Percentiles rank a stretch among this genome's conserved stretches.
phyloP scores from a whole-genome alignment of 2,329 filamentous ascomycete genomes.

The Colletotrichum euphorbiae region DNA sequence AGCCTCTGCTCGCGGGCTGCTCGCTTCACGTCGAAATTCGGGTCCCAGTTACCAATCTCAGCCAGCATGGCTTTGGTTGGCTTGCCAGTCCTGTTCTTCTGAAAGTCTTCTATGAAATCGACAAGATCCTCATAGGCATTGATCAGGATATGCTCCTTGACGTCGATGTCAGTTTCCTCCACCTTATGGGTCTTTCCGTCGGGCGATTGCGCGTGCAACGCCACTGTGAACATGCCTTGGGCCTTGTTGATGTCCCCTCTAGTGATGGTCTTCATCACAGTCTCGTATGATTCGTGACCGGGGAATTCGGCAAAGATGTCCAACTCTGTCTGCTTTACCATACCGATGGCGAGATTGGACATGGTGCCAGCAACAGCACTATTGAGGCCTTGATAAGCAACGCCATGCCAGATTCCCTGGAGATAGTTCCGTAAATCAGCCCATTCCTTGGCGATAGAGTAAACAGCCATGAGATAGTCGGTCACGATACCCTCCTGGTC shows the following conservation, averaged over 20 bases:
- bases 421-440: conserved; percentile 51
- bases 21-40: conserved; percentile 50
- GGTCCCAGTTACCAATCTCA: conserved; percentile 55
- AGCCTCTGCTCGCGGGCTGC: conserved; percentile 54
- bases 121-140: conserved; percentile 56
- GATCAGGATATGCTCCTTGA: conserved; percentile 57
- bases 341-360: conserved; percentile 55
- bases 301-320: conserved; percentile 59
- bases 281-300: conserved; percentile 57
- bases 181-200: conserved; percentile 22
- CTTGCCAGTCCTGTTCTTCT: conserved; percentile 56
- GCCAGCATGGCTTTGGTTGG: conserved; percentile 58
- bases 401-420: conserved; percentile 56
- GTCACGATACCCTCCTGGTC: conserved; percentile 51
- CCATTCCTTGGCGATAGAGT: conserved; percentile 53
- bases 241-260: conserved; percentile 51
- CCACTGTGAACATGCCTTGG: conserved; percentile 42
- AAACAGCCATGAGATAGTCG: conserved; percentile 58
- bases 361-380: conserved; percentile 56
- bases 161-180: conserved; percentile 47
- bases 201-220: conserved; percentile 12
- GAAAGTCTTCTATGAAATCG: conserved; percentile 59
- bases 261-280: conserved; percentile 55
- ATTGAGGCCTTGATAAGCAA: conserved; percentile 58
- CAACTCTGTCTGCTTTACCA: conserved; percentile 53